These are phyloP conservation scores for Magnaporthales sp. DNA, from an alignment of 2,329 filamentous ascomycete species.

Conservation along the genomic window DNA sequence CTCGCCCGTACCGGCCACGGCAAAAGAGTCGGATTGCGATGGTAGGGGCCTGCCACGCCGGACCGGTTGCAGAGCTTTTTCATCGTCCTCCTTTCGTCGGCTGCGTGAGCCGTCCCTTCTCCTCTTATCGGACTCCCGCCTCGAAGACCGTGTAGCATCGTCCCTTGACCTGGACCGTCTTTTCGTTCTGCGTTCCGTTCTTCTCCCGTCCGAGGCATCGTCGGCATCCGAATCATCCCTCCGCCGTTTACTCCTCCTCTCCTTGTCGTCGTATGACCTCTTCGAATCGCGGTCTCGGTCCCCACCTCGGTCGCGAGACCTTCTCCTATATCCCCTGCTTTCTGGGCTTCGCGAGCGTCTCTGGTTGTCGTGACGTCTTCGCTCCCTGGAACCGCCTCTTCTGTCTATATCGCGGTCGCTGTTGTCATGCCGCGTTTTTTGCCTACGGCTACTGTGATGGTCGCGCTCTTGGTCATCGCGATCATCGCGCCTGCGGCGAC, in stretches of 20 bases:
- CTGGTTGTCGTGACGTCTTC: slow-evolving; percentile 2
- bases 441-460: slow-evolving; percentile 12
- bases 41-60: slow-evolving; percentile 43
- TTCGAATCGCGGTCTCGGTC: slow-evolving; percentile 6
- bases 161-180: slow-evolving; percentile 7
- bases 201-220: neutral
- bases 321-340: neutral
- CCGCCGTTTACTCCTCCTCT: neutral
- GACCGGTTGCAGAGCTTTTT: slow-evolving; percentile 7
- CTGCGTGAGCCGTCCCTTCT: neutral
- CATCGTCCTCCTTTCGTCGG: neutral
- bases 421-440: slow-evolving; percentile 21
- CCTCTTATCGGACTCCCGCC: neutral
- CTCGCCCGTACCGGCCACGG: slow-evolving; percentile 32
- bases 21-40: slow-evolving; percentile 52
- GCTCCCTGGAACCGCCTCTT: slow-evolving; percentile 6
- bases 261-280: slow-evolving; percentile 3
- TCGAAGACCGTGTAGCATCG: neutral
- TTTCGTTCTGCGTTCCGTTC: neutral
- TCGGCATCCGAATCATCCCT: neutral
- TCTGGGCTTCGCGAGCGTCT: slow-evolving; percentile 2
- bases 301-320: neutral
- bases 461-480: slow-evolving; percentile 13
- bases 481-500: slow-evolving; percentile 1
- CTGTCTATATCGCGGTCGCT: slow-evolving; percentile 14